A percentile compares a stretch with the other conserved stretches of the same genome.
Conservation (phyloP, 2,329 filamentous ascomycete species). For the Sordariomycetes sp. region DNA sequence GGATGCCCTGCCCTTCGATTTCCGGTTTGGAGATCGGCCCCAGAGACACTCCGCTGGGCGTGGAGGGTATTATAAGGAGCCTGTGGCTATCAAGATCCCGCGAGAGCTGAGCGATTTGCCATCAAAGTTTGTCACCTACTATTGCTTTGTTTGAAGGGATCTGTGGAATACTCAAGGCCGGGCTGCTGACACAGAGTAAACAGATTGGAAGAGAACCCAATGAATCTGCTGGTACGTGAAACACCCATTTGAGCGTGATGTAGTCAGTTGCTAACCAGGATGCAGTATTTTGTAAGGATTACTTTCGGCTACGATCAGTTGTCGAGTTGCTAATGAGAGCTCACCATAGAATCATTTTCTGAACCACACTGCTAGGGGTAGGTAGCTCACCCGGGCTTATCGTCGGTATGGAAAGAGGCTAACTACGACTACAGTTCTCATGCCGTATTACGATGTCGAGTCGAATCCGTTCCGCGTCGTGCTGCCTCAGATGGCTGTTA, state of each 20-base stretch:
- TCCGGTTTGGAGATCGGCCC: constrained; percentile 33
- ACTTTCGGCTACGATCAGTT: neutral
- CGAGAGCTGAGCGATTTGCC: constrained; percentile 36
- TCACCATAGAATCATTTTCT: constrained; percentile 47
- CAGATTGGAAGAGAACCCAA: constrained; percentile 57
- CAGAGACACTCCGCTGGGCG: constrained; percentile 12
- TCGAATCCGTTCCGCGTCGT: constrained; percentile 43
- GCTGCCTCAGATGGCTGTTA: constrained; percentile 51
- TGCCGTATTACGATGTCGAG: constrained; percentile 38
- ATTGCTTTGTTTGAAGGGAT: constrained; percentile 30
- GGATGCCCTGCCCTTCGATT: constrained; percentile 26
- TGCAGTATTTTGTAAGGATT: constrained; percentile 33
- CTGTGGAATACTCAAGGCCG: neutral
- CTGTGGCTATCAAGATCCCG: constrained; percentile 50
- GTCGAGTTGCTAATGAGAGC: neutral
- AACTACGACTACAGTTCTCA: constrained; percentile 31
- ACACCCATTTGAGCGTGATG: too few species aligned
- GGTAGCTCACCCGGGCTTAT: constrained; percentile 25
- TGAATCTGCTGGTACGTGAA: constrained; percentile 55
- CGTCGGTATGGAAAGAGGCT: constrained; percentile 19
- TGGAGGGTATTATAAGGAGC: constrained; percentile 56
- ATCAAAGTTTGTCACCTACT: constrained; percentile 20
- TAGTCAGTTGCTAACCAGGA: constrained; percentile 10
- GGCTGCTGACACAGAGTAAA: neutral
- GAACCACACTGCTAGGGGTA: constrained; percentile 64